Conservation (phyloP, 805 yeast species). For the Pichia paraexigua region DNA sequence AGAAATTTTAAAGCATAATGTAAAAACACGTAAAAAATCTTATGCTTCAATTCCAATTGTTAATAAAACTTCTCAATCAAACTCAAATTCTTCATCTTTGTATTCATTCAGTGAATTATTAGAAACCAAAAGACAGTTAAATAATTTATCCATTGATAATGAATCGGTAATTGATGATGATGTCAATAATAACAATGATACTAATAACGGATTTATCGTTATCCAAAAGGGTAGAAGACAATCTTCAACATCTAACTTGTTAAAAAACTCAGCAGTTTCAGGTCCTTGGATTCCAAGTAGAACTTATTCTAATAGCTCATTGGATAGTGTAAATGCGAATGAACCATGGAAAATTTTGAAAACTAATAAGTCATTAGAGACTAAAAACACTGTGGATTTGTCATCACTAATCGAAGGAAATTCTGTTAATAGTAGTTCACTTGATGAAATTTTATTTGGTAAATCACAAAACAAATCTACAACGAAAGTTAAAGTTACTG, state of each 20-base stretch:
- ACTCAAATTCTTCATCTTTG: not conserved
- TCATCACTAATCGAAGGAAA: not conserved
- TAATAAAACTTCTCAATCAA: not conserved
- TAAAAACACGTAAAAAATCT: slow-evolving; percentile 1
- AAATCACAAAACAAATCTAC: not conserved
- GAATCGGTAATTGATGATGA: slow-evolving; percentile 19
- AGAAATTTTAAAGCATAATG: slow-evolving; percentile 1
- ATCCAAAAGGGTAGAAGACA: slow-evolving; percentile 28
- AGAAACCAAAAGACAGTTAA: not conserved
- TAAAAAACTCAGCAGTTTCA: not conserved
- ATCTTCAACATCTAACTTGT: slow-evolving; percentile 10
- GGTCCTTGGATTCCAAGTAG: not conserved
- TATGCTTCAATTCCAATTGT: not conserved
- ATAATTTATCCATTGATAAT: not conserved
- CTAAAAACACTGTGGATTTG: not conserved
- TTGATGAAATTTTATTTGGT: slow-evolving; percentile 3
- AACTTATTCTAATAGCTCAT: not conserved
- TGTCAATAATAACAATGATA: slow-evolving; percentile 14
- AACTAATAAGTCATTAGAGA: not conserved
- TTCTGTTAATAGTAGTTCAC: not conserved
- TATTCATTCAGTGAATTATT: not conserved
- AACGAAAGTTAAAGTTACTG: slow-evolving; percentile 1
- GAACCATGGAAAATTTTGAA: slow-evolving; percentile 2
- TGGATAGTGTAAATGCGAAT: not conserved
- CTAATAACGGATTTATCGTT: slow-evolving; percentile 28